These are phyloP conservation scores for Rhododendron ovatum DNA, from an alignment of 148 eudicot species.

Conservation along the genomic window DNA sequence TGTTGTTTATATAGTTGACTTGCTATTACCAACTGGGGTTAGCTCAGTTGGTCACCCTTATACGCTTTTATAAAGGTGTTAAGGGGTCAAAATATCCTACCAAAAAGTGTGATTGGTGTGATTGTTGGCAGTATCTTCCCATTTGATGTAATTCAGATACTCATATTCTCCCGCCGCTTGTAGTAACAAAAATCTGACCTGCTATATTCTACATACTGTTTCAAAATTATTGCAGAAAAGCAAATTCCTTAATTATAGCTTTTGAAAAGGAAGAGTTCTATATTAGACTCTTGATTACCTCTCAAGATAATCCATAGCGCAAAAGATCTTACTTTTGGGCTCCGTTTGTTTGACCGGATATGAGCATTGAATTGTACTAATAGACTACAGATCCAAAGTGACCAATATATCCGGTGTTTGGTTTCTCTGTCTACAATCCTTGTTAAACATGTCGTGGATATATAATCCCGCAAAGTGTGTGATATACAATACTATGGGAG, in stretches of 20 bases:
- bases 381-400: too few relatives aligned
- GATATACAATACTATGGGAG: too few relatives aligned
- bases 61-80: too few relatives aligned
- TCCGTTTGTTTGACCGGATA: neutral
- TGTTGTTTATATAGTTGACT: neutral
- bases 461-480: too few relatives aligned
- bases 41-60: neutral
- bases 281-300: too few relatives aligned
- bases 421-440: neutral
- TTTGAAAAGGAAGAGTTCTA: too few relatives aligned
- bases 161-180: too few relatives aligned
- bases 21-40: neutral
- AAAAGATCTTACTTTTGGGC: neutral
- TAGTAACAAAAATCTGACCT: neutral
- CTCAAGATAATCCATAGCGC: neutral
- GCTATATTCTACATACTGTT: neutral
- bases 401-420: neutral
- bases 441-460: neutral
- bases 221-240: neutral
- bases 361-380: neutral
- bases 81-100: neutral
- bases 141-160: too few relatives aligned
- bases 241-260: neutral
- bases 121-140: neutral
- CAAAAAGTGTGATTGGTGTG: neutral